Evolutionary conservation across 441 rosid genomes (phyloP), one percentile per base, ranked within the genome.

Genomic region (Pelargonium australe): DNA sequence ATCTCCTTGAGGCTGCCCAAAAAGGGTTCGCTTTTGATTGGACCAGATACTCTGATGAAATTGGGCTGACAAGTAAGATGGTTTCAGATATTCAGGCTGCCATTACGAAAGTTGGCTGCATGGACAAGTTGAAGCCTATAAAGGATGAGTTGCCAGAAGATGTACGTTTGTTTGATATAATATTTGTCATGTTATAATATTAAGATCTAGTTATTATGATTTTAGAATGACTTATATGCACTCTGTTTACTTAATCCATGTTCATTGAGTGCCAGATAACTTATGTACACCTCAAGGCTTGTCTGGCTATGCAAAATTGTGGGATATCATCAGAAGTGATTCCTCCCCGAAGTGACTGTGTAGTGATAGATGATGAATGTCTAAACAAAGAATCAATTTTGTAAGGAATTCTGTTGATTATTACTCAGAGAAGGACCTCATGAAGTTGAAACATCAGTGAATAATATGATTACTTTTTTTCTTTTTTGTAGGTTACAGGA

Each of bases 1-100:
- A 84, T 78, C 72, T 84, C 68, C 72, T 80, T 44, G 87, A 84
- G 47, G 87, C 83, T 65, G 79, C 79, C n/a, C 75, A 78, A 40
- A 78, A 76, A 64, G 87, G 84, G 34, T 74, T 45, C 40, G 79
- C 64, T 63, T 68, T 82, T 12, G 72, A 84, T 58, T 82, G 85
- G 85, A 55, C 60, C 68, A 80, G 84, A 72, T 77, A 80, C 23
- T 70, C 75, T 41, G 61, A 64, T 67, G 85, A 84, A 67, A 45
- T 74, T 75, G 84, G 81, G 51, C 57, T 84, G 23, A 78, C 82
- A 23, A 16, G 25, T 60, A 70, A 81, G 64, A 73, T 74, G 2
- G 66, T 73, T 64, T 67, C 69, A 60, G 79, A 73, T 47, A 82
- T 84, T 74, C 77, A 69, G 72, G 70, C 63, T 73, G 85, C 84